phyloP scores from a whole-genome alignment of 192 early-diverging fungal species.

The Dissophora ornata region DNA sequence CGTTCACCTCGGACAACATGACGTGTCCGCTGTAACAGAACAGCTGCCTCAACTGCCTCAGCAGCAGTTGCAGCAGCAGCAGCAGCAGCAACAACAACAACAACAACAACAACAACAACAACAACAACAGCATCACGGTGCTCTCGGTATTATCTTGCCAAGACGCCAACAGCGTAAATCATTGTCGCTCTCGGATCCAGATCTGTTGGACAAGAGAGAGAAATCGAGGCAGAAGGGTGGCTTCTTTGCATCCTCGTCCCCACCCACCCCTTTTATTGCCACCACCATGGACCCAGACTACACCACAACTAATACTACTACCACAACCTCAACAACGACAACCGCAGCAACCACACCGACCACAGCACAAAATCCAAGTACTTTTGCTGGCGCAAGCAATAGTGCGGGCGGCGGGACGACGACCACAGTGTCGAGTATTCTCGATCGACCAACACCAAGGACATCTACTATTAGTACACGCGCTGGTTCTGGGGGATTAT shows the following conservation, averaged over 20 bases:
- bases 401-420: too few relatives aligned
- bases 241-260: too few relatives aligned
- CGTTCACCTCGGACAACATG: conserved; percentile 10
- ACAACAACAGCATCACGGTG: background rate
- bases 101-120: background rate
- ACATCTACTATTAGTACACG: background rate
- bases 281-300: too few relatives aligned
- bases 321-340: too few relatives aligned
- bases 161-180: conserved; percentile 4
- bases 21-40: background rate
- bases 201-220: conserved; percentile 10
- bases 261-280: too few relatives aligned
- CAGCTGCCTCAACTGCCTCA: too few relatives aligned
- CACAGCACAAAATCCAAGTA: too few relatives aligned
- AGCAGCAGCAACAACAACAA: background rate
- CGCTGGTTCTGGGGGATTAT: conserved; percentile 12
- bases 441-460: background rate
- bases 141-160: conserved; percentile 10
- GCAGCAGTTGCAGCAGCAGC: conserved; percentile 1
- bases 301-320: too few relatives aligned
- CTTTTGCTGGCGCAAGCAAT: too few relatives aligned
- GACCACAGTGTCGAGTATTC: background rate
- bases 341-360: too few relatives aligned
- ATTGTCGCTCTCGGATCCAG: conserved; percentile 24
- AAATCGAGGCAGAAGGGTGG: background rate